A percentile compares a stretch with the other conserved stretches of the same genome.
These are phyloP conservation scores for Sugiyamaella grinbergsii DNA, from an alignment of 1,139 yeast genomes.

Conservation along the genomic window DNA sequence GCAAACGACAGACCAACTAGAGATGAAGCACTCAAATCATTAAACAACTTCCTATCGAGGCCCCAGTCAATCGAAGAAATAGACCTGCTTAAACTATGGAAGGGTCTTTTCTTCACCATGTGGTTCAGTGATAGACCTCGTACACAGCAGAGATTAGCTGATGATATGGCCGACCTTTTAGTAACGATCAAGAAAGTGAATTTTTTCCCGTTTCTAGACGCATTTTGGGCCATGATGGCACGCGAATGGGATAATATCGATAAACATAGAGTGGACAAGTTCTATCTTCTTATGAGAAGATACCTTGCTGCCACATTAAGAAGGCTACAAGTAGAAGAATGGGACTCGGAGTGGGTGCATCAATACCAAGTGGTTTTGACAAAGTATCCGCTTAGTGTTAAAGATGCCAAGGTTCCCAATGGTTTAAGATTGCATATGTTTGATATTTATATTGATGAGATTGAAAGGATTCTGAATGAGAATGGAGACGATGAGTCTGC, in stretches of 20 bases:
- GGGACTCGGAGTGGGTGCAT: slow-evolving; percentile 56
- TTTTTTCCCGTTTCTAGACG: slow-evolving; percentile 58
- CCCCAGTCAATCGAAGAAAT: slow-evolving; percentile 47
- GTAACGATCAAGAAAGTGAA: slow-evolving; percentile 47
- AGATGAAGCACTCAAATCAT: slow-evolving; percentile 71
- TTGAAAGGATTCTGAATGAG: slow-evolving; percentile 64
- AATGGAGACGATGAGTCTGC: slow-evolving; percentile 35
- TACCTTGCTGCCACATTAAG: slow-evolving; percentile 66
- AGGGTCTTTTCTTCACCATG: slow-evolving; percentile 85
- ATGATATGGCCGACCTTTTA: slow-evolving; percentile 65
- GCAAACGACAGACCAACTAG: slow-evolving; percentile 77
- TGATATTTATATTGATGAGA: slow-evolving; percentile 83
- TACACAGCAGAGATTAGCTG: slow-evolving; percentile 85
- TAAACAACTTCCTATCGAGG: slow-evolving; percentile 58
- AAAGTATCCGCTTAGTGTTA: slow-evolving; percentile 41
- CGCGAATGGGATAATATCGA: slow-evolving; percentile 87
- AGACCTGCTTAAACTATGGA: slow-evolving; percentile 87
- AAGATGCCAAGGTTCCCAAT: slow-evolving; percentile 55
- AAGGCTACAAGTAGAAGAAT: slow-evolving; percentile 55
- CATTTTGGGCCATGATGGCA: slow-evolving; percentile 80
- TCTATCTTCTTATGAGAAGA: slow-evolving; percentile 75
- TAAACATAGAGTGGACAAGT: slow-evolving; percentile 78
- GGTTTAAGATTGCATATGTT: slow-evolving; percentile 84
- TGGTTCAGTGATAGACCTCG: slow-evolving; percentile 95
- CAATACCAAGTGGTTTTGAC: slow-evolving; percentile 50